Evolutionary conservation across 129 eudicot species (phyloP), one percentile per base, ranked within the genome.

Genomic region (Logfia minima): DNA sequence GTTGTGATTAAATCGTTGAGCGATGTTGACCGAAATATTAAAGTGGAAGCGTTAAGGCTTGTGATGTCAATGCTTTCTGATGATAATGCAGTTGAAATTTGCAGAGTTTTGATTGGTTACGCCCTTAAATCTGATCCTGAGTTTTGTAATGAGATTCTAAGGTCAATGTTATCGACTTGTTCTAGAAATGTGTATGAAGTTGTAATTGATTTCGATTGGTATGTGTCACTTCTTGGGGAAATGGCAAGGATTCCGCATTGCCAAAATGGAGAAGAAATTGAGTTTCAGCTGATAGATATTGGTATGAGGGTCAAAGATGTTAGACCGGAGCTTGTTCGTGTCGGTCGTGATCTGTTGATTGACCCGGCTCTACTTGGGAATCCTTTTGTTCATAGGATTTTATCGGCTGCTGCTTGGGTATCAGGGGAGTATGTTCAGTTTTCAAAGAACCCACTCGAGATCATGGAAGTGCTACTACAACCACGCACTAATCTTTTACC

Each of bases 351-450:
- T 59, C 78, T 93, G 14, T 87, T 93, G 55, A 90, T 89, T 70
- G 98, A 93, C 80, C 98, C 98, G 19, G 98, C 98, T 51, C 81
- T 93, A 66, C 92, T 93, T 70, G 98, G 98, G 8, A 93, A 90
- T 77, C 93, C 92, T 67, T 90, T 80, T 83, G 66, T 93, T 48
- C 91, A 90, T 62, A 79, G 86, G 66, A 87, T 89, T 67, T 77
- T 93, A 68, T 86, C 91, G 53, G 98, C 97, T 13, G 91, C 93
- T 81, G 91, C 96, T 61, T 93, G 92, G 92, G 83, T 90, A 26
- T 83, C 92, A 14, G 97, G 97, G 58, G 97, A 93, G 75, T 90
- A 90, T 83, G 84, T 90, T 67, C 77, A 72, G 81, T 86, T 88
- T 71, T 88, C 97, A 34, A 93, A 74, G 68, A 93, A 90, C 58